A percentile compares a stretch with the other conserved stretches of the same genome.
Conservation (phyloP, 2,329 filamentous ascomycete species). For the Tothia fuscella region DNA sequence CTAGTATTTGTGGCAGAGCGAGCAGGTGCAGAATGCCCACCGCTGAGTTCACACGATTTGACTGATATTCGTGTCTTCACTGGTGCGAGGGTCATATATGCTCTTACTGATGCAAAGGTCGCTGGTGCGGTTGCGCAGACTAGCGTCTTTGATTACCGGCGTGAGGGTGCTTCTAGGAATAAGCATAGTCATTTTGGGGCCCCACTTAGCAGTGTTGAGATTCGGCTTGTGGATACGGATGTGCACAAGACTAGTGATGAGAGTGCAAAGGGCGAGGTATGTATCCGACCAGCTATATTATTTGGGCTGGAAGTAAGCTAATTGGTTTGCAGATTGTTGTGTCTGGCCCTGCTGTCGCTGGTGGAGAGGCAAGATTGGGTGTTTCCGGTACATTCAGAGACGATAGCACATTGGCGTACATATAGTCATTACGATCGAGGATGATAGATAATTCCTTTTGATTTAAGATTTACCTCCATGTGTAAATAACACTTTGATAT, state of each 20-base stretch:
- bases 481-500: too few species aligned
- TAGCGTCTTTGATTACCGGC: constrained; percentile 73
- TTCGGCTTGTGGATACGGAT: constrained; percentile 56
- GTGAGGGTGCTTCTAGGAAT: constrained; percentile 29
- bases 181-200: constrained; percentile 63
- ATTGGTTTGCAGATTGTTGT: constrained; percentile 48
- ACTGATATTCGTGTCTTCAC: constrained; percentile 75
- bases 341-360: constrained; percentile 61
- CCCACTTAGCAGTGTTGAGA: constrained; percentile 67
- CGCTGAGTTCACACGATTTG: constrained; percentile 56
- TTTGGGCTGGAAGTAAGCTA: not conserved
- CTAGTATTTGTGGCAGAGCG: constrained; percentile 70
- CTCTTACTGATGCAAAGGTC: constrained; percentile 68
- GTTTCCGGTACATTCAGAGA: constrained; percentile 53
- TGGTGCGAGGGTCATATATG: constrained; percentile 70
- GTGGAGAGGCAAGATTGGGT: constrained; percentile 51
- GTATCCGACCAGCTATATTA: not conserved
- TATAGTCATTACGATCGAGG: constrained; percentile 14
- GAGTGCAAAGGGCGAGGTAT: constrained; percentile 24
- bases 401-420: constrained; percentile 59
- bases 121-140: constrained; percentile 85
- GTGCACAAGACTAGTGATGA: constrained; percentile 52
- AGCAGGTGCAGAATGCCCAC: constrained; percentile 42
- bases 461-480: too few species aligned
- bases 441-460: too few species aligned